These are phyloP conservation scores for Zasmidium citrigriseum DNA, from an alignment of 2,329 filamentous ascomycete genomes.

Conservation along the genomic window DNA sequence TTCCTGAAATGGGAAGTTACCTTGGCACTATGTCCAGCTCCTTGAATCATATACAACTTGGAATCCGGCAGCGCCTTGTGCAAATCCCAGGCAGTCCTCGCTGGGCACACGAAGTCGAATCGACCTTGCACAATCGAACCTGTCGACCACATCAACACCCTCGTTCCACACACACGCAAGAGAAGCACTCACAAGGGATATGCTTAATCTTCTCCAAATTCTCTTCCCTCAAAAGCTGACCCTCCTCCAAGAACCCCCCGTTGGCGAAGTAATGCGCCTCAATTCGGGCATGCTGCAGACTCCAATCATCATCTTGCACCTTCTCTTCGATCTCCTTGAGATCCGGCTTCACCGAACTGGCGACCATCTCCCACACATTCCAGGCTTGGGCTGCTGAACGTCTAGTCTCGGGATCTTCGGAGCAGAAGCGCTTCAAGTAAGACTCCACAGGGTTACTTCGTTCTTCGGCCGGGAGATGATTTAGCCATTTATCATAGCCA, in stretches of 20 bases:
- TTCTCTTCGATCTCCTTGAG: constrained; percentile 4
- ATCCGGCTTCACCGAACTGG: constrained; percentile 8
- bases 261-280: constrained; percentile 19
- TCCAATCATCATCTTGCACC: constrained; percentile 15
- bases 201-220: constrained; percentile 16
- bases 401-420: constrained; percentile 1
- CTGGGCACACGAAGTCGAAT: constrained; percentile 16
- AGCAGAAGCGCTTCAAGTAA: constrained; percentile 11
- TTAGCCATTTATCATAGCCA: constrained; percentile 7
- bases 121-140: constrained; percentile 17
- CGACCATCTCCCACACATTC: constrained; percentile 12
- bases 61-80: constrained; percentile 15
- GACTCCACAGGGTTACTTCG: constrained; percentile 2
- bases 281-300: constrained; percentile 11
- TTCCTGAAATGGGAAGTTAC: constrained; percentile 5
- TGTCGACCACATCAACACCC: not conserved
- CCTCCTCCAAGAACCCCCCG: constrained; percentile 11
- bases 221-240: constrained; percentile 13
- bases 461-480: constrained; percentile 8
- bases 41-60: constrained; percentile 16
- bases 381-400: constrained; percentile 10
- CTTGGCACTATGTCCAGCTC: constrained; percentile 17
- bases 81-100: constrained; percentile 17
- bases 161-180: not conserved
- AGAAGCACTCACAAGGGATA: constrained; percentile 14